Base-by-base conservation (phyloP, 73 alveolate genomes). In the Tetrahymena malaccensis region DNA sequence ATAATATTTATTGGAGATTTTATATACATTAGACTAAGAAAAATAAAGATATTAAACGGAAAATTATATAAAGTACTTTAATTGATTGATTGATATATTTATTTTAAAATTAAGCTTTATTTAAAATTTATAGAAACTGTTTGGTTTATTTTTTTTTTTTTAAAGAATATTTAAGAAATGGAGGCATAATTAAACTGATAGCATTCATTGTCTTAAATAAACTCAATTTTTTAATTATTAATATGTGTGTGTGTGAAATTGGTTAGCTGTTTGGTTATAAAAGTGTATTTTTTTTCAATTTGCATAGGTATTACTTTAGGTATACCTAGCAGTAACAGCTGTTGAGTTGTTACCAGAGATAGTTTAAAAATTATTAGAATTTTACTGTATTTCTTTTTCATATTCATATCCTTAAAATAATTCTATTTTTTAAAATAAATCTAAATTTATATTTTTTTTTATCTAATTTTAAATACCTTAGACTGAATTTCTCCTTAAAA, bases 401-500 rank as follows among this genome's bases (percentile, higher is more conserved):
- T 83, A 94, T 84, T 94, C 96, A 94, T 94, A 94, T 22, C 96
- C 96, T 84, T 83, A 94, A 84, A 94, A 94, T 84, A 94, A 33
- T 70, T 94, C 96, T 94, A 25, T 25, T 27, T 5, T 10, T 3
- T 4, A 70, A n/a, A 70, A 70, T n/a, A 70, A 27, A 31, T 22
- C 6, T 4, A 3, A 70, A 11, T 70, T 22, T 19, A 27, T 19
- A n/a, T 22, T 4, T 27, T 19, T 27, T 27, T 70, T 0, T 31
- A 8, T 27, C 0, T 4, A 70, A 8, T 9, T 70, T n/a, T 4
- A 8, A 25, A 9, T 70, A 89, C 93, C 94, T 94, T 94, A 93
- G 25, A 93, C 85, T 34, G 96, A 84, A 50, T 43, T 55, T 22
- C 94, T 31, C n/a, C 94, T 43, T 44, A 27, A 89, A 58, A 50